phyloP scores from a whole-genome alignment of 106 monocot species.

The Apostasia ramifera region DNA sequence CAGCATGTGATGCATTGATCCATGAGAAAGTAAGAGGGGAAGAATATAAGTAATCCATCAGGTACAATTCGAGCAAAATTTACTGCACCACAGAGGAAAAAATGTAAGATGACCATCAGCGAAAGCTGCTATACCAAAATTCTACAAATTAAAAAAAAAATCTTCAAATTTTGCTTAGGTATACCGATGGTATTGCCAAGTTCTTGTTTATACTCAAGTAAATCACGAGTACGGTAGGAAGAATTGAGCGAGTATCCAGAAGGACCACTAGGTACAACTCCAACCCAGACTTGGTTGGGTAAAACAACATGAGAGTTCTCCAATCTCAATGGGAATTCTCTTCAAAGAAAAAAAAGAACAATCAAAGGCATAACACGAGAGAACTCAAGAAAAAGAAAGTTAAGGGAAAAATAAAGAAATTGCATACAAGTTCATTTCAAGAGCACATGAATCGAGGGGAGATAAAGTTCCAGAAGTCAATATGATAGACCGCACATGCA shows the following conservation, averaged over 20 bases:
- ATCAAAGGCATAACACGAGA: not conserved
- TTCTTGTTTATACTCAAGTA: slow-evolving; percentile 89
- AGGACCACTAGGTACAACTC: slow-evolving; percentile 83
- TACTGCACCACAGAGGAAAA: slow-evolving; percentile 34
- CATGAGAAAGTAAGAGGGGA: slow-evolving; percentile 97
- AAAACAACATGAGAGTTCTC: slow-evolving; percentile 96
- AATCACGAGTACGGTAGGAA: slow-evolving; percentile 72
- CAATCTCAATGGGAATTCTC: slow-evolving; percentile 84
- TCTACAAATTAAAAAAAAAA: not conserved
- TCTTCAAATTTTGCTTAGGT: too few species aligned
- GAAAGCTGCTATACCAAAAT: not conserved
- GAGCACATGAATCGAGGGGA: slow-evolving; percentile 83
- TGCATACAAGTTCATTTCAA: slow-evolving; percentile 83
- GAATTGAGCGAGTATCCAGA: slow-evolving; percentile 86
- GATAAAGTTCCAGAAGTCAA: slow-evolving; percentile 94
- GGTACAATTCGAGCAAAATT: slow-evolving; percentile 95
- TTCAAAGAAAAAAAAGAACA: slow-evolving; percentile 16
- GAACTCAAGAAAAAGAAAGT: not conserved
- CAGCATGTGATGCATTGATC: slow-evolving; percentile 88
- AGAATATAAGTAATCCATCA: slow-evolving; percentile 94
- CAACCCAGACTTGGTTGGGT: slow-evolving; percentile 84
- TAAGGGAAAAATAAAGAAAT: slow-evolving; percentile 2
- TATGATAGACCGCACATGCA: slow-evolving; percentile 77
- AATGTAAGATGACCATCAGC: not conserved
- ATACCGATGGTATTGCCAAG: slow-evolving; percentile 93